These are phyloP conservation scores for Geotrichum histeridarum DNA, from an alignment of 1,139 yeast species.

Conservation along the genomic window DNA sequence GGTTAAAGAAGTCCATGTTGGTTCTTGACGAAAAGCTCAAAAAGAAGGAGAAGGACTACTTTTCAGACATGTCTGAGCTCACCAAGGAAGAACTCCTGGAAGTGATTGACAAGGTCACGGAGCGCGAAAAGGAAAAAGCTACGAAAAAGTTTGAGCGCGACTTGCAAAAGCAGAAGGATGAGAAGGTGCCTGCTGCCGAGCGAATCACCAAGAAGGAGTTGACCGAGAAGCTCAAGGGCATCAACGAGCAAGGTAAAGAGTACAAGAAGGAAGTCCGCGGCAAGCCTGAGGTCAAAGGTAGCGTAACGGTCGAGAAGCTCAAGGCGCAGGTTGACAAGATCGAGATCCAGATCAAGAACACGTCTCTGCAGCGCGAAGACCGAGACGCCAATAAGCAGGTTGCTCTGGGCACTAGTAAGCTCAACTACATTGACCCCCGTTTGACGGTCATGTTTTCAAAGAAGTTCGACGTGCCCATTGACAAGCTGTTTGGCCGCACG, in stretches of 20 bases:
- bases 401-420: constrained; percentile 86
- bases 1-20: constrained; percentile 66
- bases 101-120: constrained; percentile 53
- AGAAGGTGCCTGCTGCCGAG: constrained; percentile 43
- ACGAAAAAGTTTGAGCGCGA: constrained; percentile 67
- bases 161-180: constrained; percentile 63
- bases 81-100: constrained; percentile 56
- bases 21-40: constrained; percentile 57
- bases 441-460: constrained; percentile 85
- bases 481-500: constrained; percentile 85
- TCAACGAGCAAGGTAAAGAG: constrained; percentile 51
- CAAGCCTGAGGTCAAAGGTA: constrained; percentile 51
- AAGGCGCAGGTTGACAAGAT: constrained; percentile 66
- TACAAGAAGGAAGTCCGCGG: constrained; percentile 57
- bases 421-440: constrained; percentile 93
- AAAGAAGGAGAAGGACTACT: constrained; percentile 48
- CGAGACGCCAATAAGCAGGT: constrained; percentile 93
- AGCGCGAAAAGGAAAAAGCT: constrained; percentile 59
- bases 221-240: constrained; percentile 54
- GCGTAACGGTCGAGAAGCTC: constrained; percentile 62
- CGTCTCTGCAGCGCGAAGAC: constrained; percentile 73
- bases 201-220: constrained; percentile 52
- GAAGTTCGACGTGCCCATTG: constrained; percentile 82
- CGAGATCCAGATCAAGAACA: constrained; percentile 64
- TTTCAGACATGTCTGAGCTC: constrained; percentile 67